Base-by-base conservation (phyloP, 768 basidiomycete species). In the Cystobasidium tubakii region DNA sequence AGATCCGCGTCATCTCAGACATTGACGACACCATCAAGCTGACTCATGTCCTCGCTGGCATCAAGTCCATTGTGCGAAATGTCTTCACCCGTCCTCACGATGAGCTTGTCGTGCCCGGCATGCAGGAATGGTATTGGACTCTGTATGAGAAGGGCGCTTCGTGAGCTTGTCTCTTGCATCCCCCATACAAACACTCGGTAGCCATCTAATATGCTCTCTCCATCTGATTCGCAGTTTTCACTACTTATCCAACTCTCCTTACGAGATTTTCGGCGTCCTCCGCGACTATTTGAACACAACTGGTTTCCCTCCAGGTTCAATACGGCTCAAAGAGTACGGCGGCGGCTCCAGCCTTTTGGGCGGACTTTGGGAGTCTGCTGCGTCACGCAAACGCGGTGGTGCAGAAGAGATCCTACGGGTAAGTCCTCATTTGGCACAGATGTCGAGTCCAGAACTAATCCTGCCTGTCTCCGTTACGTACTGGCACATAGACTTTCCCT, bases 1-100 rank as follows among this genome's bases (percentile, higher is more conserved):
- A 60, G 21, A 66, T 66, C 23, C 29, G 91, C 21, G 86, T 95
- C 69, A 88, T 97, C 17, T 94, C 92, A 9, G 94, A 97, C 77
- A 89, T 97, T 53, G 94, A 97, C 79, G 94, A 97, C 81, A 97
- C 94, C 0, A 85, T 96, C 72, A 94, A 94, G 79, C 79, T 85
- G 29, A 88, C 92, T 0, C 87, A 88, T 57, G 85, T 99, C n/a
- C 78, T 89, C 4, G 83, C 84, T 1, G 95, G 95, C 0, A 88
- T 91, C 0, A 85, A 92, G 50, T 84, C 88, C 0, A 88, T 91
- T 1, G 96, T 97, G 81, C 85, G 88, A 71, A 95, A 93, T 79
- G 92, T 95, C 0, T 98, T 99, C 75, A 92, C 92, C 19, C 89
- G 89, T 77, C 89, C 91, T 67, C 80, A 91, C 34, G 83, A 85